phyloP scores from a whole-genome alignment of 2,329 filamentous ascomycete genomes.

The Sporothrix brasiliensis region DNA sequence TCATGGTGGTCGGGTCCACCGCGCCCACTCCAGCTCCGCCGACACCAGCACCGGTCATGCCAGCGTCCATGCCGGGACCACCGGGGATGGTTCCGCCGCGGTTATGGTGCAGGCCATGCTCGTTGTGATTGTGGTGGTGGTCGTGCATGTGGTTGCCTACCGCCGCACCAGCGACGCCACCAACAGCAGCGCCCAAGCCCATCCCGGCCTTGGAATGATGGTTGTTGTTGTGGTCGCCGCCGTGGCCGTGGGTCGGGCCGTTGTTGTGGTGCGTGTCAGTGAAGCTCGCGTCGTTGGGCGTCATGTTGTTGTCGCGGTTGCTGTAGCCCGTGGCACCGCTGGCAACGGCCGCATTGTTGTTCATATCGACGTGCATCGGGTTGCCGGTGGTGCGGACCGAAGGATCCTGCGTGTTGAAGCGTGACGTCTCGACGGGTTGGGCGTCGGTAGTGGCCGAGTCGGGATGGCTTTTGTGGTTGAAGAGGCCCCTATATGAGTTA shows the following conservation, averaged over 20 bases:
- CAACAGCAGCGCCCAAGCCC: background rate
- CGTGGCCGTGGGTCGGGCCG: background rate
- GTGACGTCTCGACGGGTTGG: background rate
- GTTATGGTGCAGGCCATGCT: conserved; percentile 13
- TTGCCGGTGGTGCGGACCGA: conserved; percentile 12
- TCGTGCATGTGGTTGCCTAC: conserved; percentile 7
- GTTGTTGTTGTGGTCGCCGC: background rate
- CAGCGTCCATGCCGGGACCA: background rate
- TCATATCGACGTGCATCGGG: background rate
- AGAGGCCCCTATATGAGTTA: conserved; percentile 7
- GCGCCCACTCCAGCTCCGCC: background rate
- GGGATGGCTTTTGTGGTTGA: background rate
- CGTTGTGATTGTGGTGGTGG: background rate
- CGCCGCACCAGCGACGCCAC: background rate
- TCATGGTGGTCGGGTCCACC: background rate
- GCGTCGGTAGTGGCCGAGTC: background rate
- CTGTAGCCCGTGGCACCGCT: background rate
- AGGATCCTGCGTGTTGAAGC: conserved; percentile 13
- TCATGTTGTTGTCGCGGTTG: background rate
- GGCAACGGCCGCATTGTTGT: background rate
- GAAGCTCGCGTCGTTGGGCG: background rate
- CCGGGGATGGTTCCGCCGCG: conserved; percentile 9
- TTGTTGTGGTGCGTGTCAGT: background rate
- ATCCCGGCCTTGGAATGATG: background rate
- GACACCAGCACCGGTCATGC: background rate